These are phyloP conservation scores for Aphanomyces astaci DNA, from an alignment of 352 stramenopile species.

Conservation along the genomic window DNA sequence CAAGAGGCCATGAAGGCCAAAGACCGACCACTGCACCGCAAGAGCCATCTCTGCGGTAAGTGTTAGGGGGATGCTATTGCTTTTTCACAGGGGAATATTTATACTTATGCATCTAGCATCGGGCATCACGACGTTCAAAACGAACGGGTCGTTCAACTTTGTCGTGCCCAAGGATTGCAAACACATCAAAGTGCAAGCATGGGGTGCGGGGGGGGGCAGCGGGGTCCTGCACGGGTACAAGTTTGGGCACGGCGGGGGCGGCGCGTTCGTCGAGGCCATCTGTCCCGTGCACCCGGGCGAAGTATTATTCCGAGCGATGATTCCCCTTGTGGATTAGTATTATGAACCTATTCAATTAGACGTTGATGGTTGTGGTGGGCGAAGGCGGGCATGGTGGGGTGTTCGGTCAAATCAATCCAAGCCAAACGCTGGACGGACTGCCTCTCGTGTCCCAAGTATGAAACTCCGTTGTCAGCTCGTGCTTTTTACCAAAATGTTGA, in stretches of 20 bases:
- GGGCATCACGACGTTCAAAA: slow-evolving; percentile 53
- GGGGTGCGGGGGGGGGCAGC: slow-evolving; percentile 61
- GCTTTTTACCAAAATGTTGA: too few relatives aligned
- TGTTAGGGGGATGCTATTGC: neutral
- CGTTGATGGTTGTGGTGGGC: slow-evolving; percentile 10
- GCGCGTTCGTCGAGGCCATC: slow-evolving; percentile 57
- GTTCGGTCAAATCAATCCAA: slow-evolving; percentile 24
- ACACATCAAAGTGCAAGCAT: slow-evolving; percentile 59
- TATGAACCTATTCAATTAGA: neutral
- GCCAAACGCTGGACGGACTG: slow-evolving; percentile 8
- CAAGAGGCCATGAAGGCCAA: slow-evolving; percentile 39
- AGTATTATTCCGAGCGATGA: slow-evolving; percentile 41
- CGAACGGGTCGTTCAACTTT: slow-evolving; percentile 51
- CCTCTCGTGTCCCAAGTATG: slow-evolving; percentile 5
- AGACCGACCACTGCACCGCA: slow-evolving; percentile 54
- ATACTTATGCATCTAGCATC: slow-evolving; percentile 24
- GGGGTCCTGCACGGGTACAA: slow-evolving; percentile 43
- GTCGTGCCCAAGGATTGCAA: slow-evolving; percentile 56
- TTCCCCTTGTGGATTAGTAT: neutral
- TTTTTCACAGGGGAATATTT: too few relatives aligned
- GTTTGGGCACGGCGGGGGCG: slow-evolving; percentile 48
- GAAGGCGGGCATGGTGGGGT: slow-evolving; percentile 13
- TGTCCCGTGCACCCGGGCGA: slow-evolving; percentile 56
- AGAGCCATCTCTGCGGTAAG: slow-evolving; percentile 40
- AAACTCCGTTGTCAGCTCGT: too few relatives aligned